Conservation (phyloP, 768 basidiomycete genomes). For the Russula dissimulans region DNA sequence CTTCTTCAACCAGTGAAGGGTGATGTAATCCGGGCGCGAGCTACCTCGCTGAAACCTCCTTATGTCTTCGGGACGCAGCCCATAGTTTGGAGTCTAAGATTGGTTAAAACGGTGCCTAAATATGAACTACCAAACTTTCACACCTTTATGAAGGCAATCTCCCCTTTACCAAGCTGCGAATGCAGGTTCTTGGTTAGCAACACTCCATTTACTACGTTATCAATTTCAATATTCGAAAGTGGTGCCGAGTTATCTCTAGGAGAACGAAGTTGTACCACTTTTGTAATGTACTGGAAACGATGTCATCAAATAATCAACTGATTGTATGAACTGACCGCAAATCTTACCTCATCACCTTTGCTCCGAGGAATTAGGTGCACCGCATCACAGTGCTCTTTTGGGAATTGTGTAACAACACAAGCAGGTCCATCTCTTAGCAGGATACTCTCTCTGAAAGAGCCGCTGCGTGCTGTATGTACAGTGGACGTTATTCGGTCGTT, state of each 20-base stretch:
- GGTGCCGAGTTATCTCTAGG: too few species aligned
- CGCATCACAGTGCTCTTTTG: background rate
- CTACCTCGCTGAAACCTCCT: background rate
- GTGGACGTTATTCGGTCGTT: background rate
- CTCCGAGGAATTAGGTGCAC: background rate
- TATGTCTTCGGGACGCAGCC: background rate
- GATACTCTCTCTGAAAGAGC: background rate
- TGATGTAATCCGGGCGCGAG: background rate
- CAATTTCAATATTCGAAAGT: background rate
- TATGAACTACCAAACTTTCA: background rate
- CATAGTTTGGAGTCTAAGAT: slow-evolving; percentile 1
- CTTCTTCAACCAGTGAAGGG: background rate
- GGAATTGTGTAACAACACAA: background rate
- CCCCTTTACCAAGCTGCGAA: background rate
- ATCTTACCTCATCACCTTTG: background rate
- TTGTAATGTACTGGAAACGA: background rate
- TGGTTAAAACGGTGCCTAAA: background rate
- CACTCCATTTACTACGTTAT: background rate
- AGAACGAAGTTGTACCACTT: background rate
- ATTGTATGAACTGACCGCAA: background rate
- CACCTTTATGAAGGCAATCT: background rate
- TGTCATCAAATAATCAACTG: background rate
- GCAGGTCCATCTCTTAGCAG: background rate
- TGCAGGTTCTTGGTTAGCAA: background rate
- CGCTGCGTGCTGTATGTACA: background rate